Base-by-base conservation (phyloP, 1,284 basidiomycete genomes). In the Sanghuangporus weigelae region DNA sequence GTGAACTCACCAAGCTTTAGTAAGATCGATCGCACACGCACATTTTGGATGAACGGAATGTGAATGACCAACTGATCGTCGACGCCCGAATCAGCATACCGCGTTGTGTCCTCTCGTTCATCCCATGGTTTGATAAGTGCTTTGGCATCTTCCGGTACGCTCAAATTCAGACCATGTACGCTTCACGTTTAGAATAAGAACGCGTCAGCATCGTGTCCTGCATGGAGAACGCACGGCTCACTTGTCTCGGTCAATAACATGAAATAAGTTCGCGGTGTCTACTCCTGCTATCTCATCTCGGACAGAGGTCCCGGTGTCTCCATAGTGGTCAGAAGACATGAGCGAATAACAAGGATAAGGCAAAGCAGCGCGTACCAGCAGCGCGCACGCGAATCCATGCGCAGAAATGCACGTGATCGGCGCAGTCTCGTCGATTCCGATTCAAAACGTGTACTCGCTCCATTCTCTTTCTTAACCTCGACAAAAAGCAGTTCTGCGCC, bases 61-160 rank as follows among this genome's bases (percentile, higher is more conserved):
- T 93, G 90, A 58, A 94, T 79, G 67, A 93, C 86, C 64, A 89
- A 88, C 81, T 93, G 89, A 71, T 93, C 90, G 69, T 92, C 90
- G 3, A 92, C 90, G 26, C 84, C 84, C 0, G 87, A 90, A 50
- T 91, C 87, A 8, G 83, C 85, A 67, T 77, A 92, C 66, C 79
- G 80, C 1, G 73, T 74, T 2, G 81, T 86, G 62, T 87, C 85
- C 31, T 93, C 89, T 53, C 92, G 78, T 68, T 90, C 81, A 63
- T 88, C 82, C 90, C 92, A 93, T 1, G 87, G 84, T 73, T 93
- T 92, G 65, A 93, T 88, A 42, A 92, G 74, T 16, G 78, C 82
- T 68, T 84, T 85, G 1, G 90, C 90, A 68, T 87, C 81, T 73
- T 93, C 90, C 40, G 90, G 90, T 21, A 90, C 81, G 7, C 81